A percentile compares a stretch with the other conserved stretches of the same genome.
Evolutionary conservation across 2,329 filamentous ascomycete genomes (phyloP).

Genomic region (Leptoxyphium fumago): DNA sequence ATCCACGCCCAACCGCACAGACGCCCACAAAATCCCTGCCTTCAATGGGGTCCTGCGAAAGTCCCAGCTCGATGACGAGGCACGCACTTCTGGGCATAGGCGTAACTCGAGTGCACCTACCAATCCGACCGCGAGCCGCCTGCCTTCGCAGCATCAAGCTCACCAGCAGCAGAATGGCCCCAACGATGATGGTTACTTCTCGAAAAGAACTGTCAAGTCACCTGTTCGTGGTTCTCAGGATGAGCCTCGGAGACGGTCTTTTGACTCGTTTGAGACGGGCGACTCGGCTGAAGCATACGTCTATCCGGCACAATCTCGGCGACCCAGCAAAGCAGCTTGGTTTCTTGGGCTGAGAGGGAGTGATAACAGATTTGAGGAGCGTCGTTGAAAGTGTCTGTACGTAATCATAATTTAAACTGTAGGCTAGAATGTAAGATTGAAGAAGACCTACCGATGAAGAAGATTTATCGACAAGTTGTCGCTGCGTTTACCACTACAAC

Average conservation of each 20-base stretch:
- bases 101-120: constrained; percentile 2
- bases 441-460: no score
- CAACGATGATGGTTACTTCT: constrained; percentile 10
- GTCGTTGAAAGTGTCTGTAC: no score
- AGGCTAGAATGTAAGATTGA: no score
- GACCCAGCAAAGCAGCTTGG: constrained; percentile 17
- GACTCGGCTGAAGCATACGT: neutral
- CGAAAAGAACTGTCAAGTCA: constrained; percentile 7
- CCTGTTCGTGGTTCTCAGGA: constrained; percentile 14
- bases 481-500: no score
- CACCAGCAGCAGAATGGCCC: neutral
- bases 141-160: neutral
- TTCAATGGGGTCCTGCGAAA: constrained; percentile 1
- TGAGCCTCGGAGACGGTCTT: constrained; percentile 2
- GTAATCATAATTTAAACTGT: no score
- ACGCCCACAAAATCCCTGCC: neutral
- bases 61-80: neutral
- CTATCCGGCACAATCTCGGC: constrained; percentile 5
- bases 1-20: constrained; percentile 1
- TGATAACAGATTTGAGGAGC: no score
- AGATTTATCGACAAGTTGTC: no score
- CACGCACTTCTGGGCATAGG: constrained; percentile 1
- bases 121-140: neutral
- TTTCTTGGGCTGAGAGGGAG: constrained; percentile 16
- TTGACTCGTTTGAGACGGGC: constrained; percentile 1